A percentile compares a stretch with the other conserved stretches of the same genome.
Conservation (phyloP, 495 filamentous ascomycete species). For the Cenococcum geophilum region DNA sequence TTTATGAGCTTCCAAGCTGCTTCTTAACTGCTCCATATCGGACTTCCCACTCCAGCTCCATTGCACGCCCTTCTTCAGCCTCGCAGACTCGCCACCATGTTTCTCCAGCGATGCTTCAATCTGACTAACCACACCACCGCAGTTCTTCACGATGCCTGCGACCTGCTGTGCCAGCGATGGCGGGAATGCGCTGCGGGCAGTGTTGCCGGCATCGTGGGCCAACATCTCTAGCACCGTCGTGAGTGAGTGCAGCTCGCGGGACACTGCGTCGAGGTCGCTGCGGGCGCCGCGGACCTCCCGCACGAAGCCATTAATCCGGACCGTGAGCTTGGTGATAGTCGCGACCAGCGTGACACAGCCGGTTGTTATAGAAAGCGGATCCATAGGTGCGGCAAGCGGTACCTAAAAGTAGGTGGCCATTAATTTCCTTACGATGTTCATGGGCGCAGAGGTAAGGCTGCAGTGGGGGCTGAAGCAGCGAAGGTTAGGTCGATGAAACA, state of each 20-base stretch:
- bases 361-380: conserved; percentile 37
- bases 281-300: conserved; percentile 45
- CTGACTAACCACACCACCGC: conserved; percentile 6
- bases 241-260: conserved; percentile 46
- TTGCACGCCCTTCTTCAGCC: not conserved
- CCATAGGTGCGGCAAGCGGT: not conserved
- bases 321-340: conserved; percentile 19
- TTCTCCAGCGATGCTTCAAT: conserved; percentile 5
- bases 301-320: conserved; percentile 28
- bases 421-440: too few species aligned
- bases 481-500: too few species aligned
- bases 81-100: not conserved
- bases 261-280: conserved; percentile 43
- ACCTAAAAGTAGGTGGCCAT: too few species aligned
- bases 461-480: too few species aligned
- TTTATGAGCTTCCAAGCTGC: conserved; percentile 11
- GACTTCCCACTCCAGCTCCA: conserved; percentile 10
- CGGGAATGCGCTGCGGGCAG: not conserved
- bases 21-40: conserved; percentile 5
- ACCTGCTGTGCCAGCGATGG: conserved; percentile 35
- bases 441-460: too few species aligned
- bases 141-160: conserved; percentile 33
- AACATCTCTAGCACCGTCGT: conserved; percentile 43
- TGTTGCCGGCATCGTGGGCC: conserved; percentile 41
- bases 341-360: conserved; percentile 40